Conservation (phyloP, 257 asterid genomes). For the Gynochthodes officinalis region DNA sequence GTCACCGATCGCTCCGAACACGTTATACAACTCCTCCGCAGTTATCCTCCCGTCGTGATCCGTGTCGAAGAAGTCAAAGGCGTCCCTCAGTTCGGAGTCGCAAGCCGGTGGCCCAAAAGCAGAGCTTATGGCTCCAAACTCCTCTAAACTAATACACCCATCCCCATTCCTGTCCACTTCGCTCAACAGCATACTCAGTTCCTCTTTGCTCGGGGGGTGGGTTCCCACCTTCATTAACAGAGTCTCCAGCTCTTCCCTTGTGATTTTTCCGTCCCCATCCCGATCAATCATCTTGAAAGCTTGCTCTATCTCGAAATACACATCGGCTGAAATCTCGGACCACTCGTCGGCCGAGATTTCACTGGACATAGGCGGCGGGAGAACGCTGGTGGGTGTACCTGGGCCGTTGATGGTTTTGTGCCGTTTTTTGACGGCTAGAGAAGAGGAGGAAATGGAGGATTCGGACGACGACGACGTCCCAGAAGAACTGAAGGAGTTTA, state of each 20-base stretch:
- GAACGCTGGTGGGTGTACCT: conserved; percentile 72
- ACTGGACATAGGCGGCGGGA: conserved; percentile 37
- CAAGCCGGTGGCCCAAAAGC: conserved; percentile 58
- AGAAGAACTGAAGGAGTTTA: conserved; percentile 29
- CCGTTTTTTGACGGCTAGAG: conserved; percentile 8
- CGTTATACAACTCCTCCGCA: conserved; percentile 70
- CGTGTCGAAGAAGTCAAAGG: conserved; percentile 76
- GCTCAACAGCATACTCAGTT: conserved; percentile 43
- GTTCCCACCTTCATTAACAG: conserved; percentile 51
- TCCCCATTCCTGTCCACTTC: conserved; percentile 72
- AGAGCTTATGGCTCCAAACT: conserved; percentile 44
- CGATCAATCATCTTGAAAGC: conserved; percentile 73
- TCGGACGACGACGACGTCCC: conserved; percentile 20
- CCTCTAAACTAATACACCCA: conserved; percentile 66
- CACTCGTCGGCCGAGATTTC: conserved; percentile 44
- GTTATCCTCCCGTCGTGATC: conserved; percentile 81
- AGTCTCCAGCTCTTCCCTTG: conserved; percentile 48
- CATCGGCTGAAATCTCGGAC: conserved; percentile 38
- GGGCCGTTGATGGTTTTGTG: conserved; percentile 24
- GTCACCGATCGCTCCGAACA: conserved; percentile 59
- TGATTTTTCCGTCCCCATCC: conserved; percentile 65
- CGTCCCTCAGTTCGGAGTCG: conserved; percentile 47
- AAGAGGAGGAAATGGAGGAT: conserved; percentile 22
- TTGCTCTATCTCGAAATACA: conserved; percentile 41
- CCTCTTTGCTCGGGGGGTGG: conserved; percentile 56